Evolutionary conservation across 495 filamentous ascomycete genomes (phyloP).

Genomic region (Halenospora varia): DNA sequence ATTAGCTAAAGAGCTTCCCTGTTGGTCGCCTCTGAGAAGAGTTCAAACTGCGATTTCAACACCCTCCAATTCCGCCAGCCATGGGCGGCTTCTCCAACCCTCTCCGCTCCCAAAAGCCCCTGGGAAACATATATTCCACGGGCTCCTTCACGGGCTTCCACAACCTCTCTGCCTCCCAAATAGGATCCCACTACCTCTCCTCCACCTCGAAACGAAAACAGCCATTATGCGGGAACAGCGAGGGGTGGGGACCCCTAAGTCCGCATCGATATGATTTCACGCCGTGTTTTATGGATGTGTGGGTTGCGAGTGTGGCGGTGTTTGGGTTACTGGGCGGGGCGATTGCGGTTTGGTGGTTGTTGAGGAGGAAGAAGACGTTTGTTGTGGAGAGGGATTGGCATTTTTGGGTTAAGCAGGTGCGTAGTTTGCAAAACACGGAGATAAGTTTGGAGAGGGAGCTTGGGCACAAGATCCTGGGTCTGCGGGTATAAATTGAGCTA

Average conservation of each 20-base stretch:
- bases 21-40: no score
- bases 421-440: no score
- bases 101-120: constrained; percentile 41
- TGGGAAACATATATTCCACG: constrained; percentile 38
- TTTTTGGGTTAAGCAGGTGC: constrained; percentile 86
- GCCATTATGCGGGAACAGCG: constrained; percentile 76
- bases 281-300: constrained; percentile 90
- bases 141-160: constrained; percentile 51
- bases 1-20: no score
- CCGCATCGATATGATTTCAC: constrained; percentile 84
- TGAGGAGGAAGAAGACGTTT: constrained; percentile 54
- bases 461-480: no score
- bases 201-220: constrained; percentile 43
- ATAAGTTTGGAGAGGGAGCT: no score
- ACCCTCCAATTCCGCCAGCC: not conserved
- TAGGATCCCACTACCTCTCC: constrained; percentile 36
- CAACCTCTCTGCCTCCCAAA: not conserved
- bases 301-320: constrained; percentile 69
- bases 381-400: constrained; percentile 85
- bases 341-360: constrained; percentile 68
- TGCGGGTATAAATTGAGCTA: no score
- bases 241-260: constrained; percentile 95
- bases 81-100: not conserved
- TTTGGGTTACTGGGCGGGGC: constrained; percentile 75
- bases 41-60: no score